phyloP scores from a whole-genome alignment of 805 yeast genomes.

The Huiozyma naganishii region DNA sequence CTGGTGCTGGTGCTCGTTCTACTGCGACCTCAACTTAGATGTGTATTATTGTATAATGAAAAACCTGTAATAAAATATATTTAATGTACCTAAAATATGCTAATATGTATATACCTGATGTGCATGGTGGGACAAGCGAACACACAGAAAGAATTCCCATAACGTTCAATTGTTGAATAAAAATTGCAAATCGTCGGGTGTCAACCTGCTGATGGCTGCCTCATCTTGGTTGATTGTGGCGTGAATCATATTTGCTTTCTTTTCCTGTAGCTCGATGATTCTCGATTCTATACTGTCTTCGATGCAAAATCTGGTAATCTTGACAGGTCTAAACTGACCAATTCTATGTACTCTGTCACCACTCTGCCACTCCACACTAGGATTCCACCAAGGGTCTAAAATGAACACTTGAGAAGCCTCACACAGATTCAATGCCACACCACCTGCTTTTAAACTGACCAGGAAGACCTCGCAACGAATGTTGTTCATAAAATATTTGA shows the following conservation, averaged over 20 bases:
- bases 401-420: constrained; percentile 96
- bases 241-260: constrained; percentile 95
- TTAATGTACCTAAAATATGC: neutral
- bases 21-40: constrained; percentile 37
- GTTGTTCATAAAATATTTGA: constrained; percentile 84
- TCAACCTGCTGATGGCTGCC: constrained; percentile 75
- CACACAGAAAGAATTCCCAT: neutral
- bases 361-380: constrained; percentile 95
- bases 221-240: constrained; percentile 94
- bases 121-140: neutral
- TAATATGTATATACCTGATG: neutral
- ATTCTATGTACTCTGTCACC: constrained; percentile 98
- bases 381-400: constrained; percentile 99
- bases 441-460: constrained; percentile 96
- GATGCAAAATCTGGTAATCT: constrained; percentile 83
- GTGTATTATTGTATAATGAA: no score
- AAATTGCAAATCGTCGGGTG: constrained; percentile 92
- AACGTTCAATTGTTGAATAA: constrained; percentile 61
- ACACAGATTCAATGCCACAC: constrained; percentile 91
- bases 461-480: constrained; percentile 86
- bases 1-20: constrained; percentile 71
- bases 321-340: constrained; percentile 90
- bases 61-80: neutral
- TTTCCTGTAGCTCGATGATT: constrained; percentile 90
- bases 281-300: constrained; percentile 96